phyloP scores from a whole-genome alignment of 129 eudicot genomes.

The Saussurea involucrata region DNA sequence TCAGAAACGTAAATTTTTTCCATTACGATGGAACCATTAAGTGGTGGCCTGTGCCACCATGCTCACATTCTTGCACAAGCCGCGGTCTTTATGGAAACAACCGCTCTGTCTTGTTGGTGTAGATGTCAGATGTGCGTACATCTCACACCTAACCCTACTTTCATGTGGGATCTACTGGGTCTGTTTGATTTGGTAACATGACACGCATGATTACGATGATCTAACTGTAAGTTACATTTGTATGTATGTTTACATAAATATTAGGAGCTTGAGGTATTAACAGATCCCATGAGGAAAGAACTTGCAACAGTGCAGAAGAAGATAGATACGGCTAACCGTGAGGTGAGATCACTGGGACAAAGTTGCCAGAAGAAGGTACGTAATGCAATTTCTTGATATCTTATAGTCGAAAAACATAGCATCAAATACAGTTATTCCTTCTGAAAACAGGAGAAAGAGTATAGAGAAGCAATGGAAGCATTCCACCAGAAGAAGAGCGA shows the following conservation, averaged over 20 bases:
- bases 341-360: slow-evolving; percentile 55
- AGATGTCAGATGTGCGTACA: not conserved
- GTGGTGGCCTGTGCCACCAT: too few species aligned
- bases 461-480: slow-evolving; percentile 55
- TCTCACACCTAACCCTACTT: too few species aligned
- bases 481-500: slow-evolving; percentile 55
- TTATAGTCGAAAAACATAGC: not conserved
- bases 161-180: too few species aligned
- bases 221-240: not conserved
- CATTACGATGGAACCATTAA: too few species aligned
- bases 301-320: slow-evolving; percentile 45
- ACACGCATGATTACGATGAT: not conserved
- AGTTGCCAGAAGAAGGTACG: slow-evolving; percentile 64
- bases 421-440: not conserved
- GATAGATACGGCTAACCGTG: slow-evolving; percentile 49
- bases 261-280: slow-evolving; percentile 58
- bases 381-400: not conserved
- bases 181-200: not conserved
- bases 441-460: slow-evolving; percentile 61
- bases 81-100: too few species aligned
- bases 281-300: slow-evolving; percentile 67
- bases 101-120: not conserved
- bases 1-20: too few species aligned
- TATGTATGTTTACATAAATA: not conserved
- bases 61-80: too few species aligned